A percentile compares a stretch with the other conserved stretches of the same genome.
phyloP scores from a whole-genome alignment of 83 land plant genomes.

The Isoetes engelmannii region DNA sequence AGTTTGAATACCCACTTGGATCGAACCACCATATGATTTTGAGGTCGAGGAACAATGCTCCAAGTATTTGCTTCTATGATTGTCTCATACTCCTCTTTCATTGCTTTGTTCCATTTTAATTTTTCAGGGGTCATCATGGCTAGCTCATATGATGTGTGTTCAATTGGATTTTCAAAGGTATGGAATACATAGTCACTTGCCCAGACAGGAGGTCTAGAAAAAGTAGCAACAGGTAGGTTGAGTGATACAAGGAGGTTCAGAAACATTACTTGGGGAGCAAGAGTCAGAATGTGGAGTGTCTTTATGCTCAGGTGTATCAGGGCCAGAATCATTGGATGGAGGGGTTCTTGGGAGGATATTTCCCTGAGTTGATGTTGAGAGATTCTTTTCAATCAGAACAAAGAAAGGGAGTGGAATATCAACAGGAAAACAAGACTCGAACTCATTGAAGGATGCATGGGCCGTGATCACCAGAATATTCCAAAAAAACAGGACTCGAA shows the following conservation, averaged over 20 bases:
- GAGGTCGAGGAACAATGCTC: background rate
- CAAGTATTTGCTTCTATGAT: background rate
- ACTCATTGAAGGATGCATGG: too few relatives aligned
- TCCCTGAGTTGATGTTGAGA: too few relatives aligned
- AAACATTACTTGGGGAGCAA: background rate
- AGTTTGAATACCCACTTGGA: conserved; percentile 1
- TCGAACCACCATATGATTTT: background rate
- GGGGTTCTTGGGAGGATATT: too few relatives aligned
- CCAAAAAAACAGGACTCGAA: background rate
- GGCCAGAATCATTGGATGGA: too few relatives aligned
- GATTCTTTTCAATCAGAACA: too few relatives aligned
- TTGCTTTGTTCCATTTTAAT: background rate
- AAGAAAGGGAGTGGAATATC: too few relatives aligned
- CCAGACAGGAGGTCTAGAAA: background rate
- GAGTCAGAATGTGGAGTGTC: background rate
- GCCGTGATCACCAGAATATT: background rate
- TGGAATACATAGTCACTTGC: too few relatives aligned
- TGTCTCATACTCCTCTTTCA: conserved; percentile 5
- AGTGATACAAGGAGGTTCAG: background rate
- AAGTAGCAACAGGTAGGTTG: background rate
- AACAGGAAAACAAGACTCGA: too few relatives aligned
- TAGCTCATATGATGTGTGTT: background rate
- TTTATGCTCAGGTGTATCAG: too few relatives aligned
- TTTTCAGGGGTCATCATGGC: background rate
- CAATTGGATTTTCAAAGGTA: too few relatives aligned